Conservation (phyloP, 805 yeast genomes). For the Sungouiella thailandica region DNA sequence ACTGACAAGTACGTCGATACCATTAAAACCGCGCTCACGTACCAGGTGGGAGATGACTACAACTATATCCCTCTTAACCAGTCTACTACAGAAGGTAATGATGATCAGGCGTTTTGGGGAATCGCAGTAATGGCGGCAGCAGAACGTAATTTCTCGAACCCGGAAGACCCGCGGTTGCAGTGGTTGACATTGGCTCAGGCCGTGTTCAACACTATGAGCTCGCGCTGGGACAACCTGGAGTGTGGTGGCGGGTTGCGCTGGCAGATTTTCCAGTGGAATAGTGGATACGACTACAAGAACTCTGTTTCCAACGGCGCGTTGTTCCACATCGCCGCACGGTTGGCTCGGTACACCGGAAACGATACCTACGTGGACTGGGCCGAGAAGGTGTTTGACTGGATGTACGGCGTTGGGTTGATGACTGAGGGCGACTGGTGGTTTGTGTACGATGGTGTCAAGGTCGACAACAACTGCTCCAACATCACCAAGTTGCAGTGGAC, state of each 20-base stretch:
- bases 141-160: constrained; percentile 77
- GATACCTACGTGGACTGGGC: constrained; percentile 71
- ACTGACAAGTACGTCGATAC: constrained; percentile 61
- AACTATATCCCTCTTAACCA: constrained; percentile 87
- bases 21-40: constrained; percentile 57
- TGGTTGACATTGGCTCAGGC: constrained; percentile 89
- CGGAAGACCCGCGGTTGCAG: constrained; percentile 48
- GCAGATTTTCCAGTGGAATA: constrained; percentile 47
- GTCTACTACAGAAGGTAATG: constrained; percentile 92
- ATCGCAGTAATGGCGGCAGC: constrained; percentile 89
- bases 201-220: constrained; percentile 83
- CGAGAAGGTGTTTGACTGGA: constrained; percentile 77
- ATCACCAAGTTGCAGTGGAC: constrained; percentile 70
- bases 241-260: constrained; percentile 81
- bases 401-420: constrained; percentile 44
- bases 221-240: constrained; percentile 70
- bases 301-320: constrained; percentile 42
- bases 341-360: constrained; percentile 79
- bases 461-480: constrained; percentile 55
- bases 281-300: constrained; percentile 43
- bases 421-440: constrained; percentile 41
- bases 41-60: constrained; percentile 60
- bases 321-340: constrained; percentile 69
- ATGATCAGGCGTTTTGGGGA: constrained; percentile 98
- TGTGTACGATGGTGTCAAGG: constrained; percentile 73